These are phyloP conservation scores for Exophiala alcalophila DNA, from an alignment of 2,329 filamentous ascomycete genomes.

Conservation along the genomic window DNA sequence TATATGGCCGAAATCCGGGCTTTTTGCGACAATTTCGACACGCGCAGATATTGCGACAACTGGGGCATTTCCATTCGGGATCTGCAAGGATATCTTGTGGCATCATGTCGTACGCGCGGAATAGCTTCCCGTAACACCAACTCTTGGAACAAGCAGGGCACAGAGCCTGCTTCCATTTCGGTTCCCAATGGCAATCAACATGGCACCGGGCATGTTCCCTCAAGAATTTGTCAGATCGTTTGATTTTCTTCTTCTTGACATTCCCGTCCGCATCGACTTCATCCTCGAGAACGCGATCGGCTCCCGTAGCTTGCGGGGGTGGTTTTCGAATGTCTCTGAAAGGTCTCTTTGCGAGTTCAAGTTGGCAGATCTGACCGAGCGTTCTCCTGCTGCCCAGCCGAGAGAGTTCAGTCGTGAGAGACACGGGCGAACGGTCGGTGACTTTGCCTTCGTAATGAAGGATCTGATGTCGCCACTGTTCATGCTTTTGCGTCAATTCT, in stretches of 20 bases:
- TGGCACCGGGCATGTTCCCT: conserved; percentile 65
- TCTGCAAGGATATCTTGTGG: conserved; percentile 79
- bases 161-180: conserved; percentile 77
- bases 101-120: conserved; percentile 85
- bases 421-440: conserved; percentile 64
- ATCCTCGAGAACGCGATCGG: conserved; percentile 42
- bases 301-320: conserved; percentile 35
- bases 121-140: conserved; percentile 93
- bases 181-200: conserved; percentile 76
- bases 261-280: conserved; percentile 62
- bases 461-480: conserved; percentile 76
- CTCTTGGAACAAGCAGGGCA: conserved; percentile 73
- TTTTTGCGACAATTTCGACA: conserved; percentile 73
- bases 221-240: conserved; percentile 54
- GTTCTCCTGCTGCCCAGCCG: conserved; percentile 67
- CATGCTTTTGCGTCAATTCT: conserved; percentile 72
- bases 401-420: conserved; percentile 67
- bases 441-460: conserved; percentile 68
- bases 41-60: conserved; percentile 81
- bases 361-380: conserved; percentile 88
- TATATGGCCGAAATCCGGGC: conserved; percentile 70
- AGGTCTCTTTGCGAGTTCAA: conserved; percentile 74
- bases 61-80: conserved; percentile 82
- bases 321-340: conserved; percentile 77
- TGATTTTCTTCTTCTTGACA: conserved; percentile 59